phyloP scores from a whole-genome alignment of 2,329 filamentous ascomycete genomes.

The Penicillium sp. region DNA sequence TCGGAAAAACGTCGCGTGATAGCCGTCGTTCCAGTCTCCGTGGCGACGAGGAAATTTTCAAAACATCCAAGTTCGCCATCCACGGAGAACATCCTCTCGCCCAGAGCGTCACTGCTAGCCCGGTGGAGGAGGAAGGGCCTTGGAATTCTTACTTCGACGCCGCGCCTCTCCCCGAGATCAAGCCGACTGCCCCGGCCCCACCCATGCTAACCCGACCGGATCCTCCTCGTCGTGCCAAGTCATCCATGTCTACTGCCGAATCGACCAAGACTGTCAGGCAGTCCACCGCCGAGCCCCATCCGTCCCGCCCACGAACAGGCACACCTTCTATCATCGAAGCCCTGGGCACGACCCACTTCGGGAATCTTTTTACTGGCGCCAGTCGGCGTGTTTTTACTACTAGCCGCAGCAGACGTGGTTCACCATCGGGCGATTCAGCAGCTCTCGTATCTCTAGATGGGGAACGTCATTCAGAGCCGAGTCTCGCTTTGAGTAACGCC shows the following conservation, averaged over 20 bases:
- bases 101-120: slow-evolving; percentile 73
- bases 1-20: slow-evolving; percentile 57
- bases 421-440: slow-evolving; percentile 40
- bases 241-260: slow-evolving; percentile 51
- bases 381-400: slow-evolving; percentile 40
- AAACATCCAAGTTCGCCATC: slow-evolving; percentile 54
- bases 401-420: slow-evolving; percentile 43
- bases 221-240: slow-evolving; percentile 45
- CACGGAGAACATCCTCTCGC: slow-evolving; percentile 72
- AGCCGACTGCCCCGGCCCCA: slow-evolving; percentile 23
- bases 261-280: slow-evolving; percentile 51
- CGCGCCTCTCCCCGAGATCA: slow-evolving; percentile 17
- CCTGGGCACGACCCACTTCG: slow-evolving; percentile 39
- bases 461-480: slow-evolving; percentile 47
- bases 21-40: slow-evolving; percentile 60
- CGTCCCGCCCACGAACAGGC: slow-evolving; percentile 30
- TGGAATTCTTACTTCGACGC: slow-evolving; percentile 44
- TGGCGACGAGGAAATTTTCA: slow-evolving; percentile 60
- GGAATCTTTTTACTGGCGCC: slow-evolving; percentile 47
- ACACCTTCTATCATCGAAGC: slow-evolving; percentile 37
- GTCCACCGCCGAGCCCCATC: slow-evolving; percentile 32
- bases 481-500: slow-evolving; percentile 49
- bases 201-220: slow-evolving; percentile 41
- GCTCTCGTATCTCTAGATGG: slow-evolving; percentile 39
- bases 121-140: slow-evolving; percentile 50